Evolutionary conservation across 768 basidiomycete species (phyloP), one percentile per base, ranked within the genome.

Genomic region (Tubosaeta sp.): DNA sequence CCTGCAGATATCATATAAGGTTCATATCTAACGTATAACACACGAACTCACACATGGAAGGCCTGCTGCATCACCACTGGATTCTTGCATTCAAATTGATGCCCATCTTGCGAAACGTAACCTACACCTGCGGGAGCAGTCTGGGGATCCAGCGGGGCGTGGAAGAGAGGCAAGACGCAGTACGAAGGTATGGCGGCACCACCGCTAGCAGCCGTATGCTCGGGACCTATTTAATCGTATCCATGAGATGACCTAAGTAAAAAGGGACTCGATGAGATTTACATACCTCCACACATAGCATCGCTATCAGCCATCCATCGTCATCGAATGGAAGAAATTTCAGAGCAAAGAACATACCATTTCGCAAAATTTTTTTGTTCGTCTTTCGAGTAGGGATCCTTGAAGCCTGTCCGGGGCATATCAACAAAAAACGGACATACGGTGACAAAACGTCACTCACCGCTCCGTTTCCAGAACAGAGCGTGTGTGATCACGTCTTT

Each of bases 401-500:
- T 81, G 69, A 84, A 84, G 9, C 78, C 82, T 83, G 41, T 17
- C 6, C 35, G 26, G 4, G 5, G 10, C 19, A 12, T 33, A 14
- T 4, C 4, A 35, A 42, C n/a, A 34, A 11, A 8, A 7, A 19
- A 35, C 1, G 11, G 4, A 11, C 7, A 33, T 26, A 22, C 22
- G 3, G 7, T 3, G n/a, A 1, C 2, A 11, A 32, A 46, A 12
- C 0, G 3, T 14, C 1, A 46, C 65, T 29, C 50, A 82, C 83
- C 84, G 54, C 74, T 74, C 17, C 83, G 73, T 53, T 74, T 72
- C 83, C 83, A 85, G 56, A 74, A 77, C 29, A 85, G 56, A 22
- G 62, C 67, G 53, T 85, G 83, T 7, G 78, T 76, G 35, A 85
- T 65, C 57, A 67, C 72, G 53, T 85, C 83, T 55, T 85, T 85